Conservation (phyloP, 129 eudicot species). For the sunflower (Helianthus annuus) region HanXRQr2.0-SUNRISE NC_035446.2:107233487-107233986, state of each 20-base stretch:
- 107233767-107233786: neutral
- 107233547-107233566: too few relatives aligned
- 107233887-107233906: conserved; percentile 13
- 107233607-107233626: too few relatives aligned
- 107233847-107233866: neutral
- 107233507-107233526: too few relatives aligned
- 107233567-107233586: too few relatives aligned
- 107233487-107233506: too few relatives aligned
- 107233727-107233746: neutral
- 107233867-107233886: conserved; percentile 11
- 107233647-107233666: too few relatives aligned
- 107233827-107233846: neutral
- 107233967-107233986: conserved; percentile 6
- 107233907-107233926: conserved; percentile 29
- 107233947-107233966: conserved; percentile 24
- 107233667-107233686: too few relatives aligned
- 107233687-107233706: too few relatives aligned
- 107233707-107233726: too few relatives aligned
- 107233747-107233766: neutral
- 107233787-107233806: neutral
- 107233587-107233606: too few relatives aligned
- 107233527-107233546: too few relatives aligned
- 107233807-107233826: neutral
- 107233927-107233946: conserved; percentile 14
- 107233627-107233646: too few relatives aligned